Evolutionary conservation across 495 filamentous ascomycete genomes (phyloP).

Genomic region (Amphirosellinia nigrospora): DNA sequence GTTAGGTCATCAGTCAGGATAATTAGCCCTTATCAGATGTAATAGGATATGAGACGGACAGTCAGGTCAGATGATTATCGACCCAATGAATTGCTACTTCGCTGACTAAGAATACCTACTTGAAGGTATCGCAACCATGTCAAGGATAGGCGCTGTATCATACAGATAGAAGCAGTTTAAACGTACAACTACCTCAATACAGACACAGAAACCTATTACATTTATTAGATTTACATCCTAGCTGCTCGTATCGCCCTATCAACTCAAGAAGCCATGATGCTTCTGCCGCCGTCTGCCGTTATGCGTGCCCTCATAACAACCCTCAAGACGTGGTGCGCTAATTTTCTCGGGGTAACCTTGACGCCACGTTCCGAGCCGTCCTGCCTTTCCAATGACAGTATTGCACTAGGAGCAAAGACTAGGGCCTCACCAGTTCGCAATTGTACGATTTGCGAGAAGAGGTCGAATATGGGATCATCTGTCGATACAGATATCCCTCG

Average conservation of each 20-base stretch:
- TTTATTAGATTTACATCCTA: not conserved
- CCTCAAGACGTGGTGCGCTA: conserved; percentile 58
- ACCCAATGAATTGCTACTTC: too few species aligned
- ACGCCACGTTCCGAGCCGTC: not conserved
- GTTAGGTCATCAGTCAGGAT: too few species aligned
- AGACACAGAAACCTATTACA: not conserved
- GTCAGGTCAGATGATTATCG: too few species aligned
- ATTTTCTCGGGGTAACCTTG: conserved; percentile 33
- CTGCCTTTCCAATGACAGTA: conserved; percentile 47
- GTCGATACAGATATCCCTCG: not conserved
- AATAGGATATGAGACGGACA: too few species aligned
- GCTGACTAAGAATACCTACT: too few species aligned
- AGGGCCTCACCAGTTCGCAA: conserved; percentile 68
- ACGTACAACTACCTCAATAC: not conserved
- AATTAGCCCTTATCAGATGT: not conserved
- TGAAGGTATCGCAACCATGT: too few species aligned
- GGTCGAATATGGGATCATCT: conserved; percentile 22
- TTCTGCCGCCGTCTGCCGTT: conserved; percentile 64
- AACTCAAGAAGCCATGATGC: conserved; percentile 49
- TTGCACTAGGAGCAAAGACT: conserved; percentile 67
- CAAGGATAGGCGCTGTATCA: too few species aligned
- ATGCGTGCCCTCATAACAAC: conserved; percentile 56
- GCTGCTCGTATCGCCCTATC: not conserved
- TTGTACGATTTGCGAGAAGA: conserved; percentile 64
- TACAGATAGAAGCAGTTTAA: not conserved